These are phyloP conservation scores for Aspergillus japonicus DNA, from an alignment of 2,329 filamentous ascomycete genomes.

Conservation along the genomic window DNA sequence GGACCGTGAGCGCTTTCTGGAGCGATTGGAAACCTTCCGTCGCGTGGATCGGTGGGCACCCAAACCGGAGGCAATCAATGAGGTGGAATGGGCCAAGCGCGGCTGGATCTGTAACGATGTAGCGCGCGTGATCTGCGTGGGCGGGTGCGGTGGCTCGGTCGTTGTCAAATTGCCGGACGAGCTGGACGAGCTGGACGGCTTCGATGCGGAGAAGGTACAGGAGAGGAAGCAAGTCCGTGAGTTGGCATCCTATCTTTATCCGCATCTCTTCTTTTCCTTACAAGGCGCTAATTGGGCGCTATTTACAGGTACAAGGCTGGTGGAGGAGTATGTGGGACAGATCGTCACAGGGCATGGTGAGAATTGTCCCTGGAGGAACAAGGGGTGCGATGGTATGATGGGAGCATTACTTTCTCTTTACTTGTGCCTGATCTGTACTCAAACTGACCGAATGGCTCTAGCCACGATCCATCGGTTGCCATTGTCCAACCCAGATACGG, in stretches of 20 bases:
- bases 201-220: slow-evolving; percentile 43
- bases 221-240: slow-evolving; percentile 45
- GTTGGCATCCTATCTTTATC: slow-evolving; percentile 16
- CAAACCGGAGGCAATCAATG: slow-evolving; percentile 80
- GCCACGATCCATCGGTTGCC: slow-evolving; percentile 66
- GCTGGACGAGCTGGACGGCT: slow-evolving; percentile 54
- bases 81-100: slow-evolving; percentile 90
- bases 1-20: slow-evolving; percentile 79
- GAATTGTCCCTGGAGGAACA: slow-evolving; percentile 80
- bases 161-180: slow-evolving; percentile 74
- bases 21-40: slow-evolving; percentile 80
- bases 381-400: slow-evolving; percentile 75
- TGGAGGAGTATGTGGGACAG: slow-evolving; percentile 71
- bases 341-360: slow-evolving; percentile 74
- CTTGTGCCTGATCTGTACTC: slow-evolving; percentile 22
- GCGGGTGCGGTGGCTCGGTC: slow-evolving; percentile 79
- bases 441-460: slow-evolving; percentile 22
- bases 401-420: background rate
- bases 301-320: slow-evolving; percentile 59
- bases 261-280: too few relatives aligned
- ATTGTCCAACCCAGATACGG: slow-evolving; percentile 60
- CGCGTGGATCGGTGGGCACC: slow-evolving; percentile 92
- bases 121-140: slow-evolving; percentile 77
- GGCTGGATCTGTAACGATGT: slow-evolving; percentile 85
- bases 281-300: background rate